Evolutionary conservation across 1,284 basidiomycete species (phyloP), one percentile per base, ranked within the genome.

Genomic region (Naganishia sp.): DNA sequence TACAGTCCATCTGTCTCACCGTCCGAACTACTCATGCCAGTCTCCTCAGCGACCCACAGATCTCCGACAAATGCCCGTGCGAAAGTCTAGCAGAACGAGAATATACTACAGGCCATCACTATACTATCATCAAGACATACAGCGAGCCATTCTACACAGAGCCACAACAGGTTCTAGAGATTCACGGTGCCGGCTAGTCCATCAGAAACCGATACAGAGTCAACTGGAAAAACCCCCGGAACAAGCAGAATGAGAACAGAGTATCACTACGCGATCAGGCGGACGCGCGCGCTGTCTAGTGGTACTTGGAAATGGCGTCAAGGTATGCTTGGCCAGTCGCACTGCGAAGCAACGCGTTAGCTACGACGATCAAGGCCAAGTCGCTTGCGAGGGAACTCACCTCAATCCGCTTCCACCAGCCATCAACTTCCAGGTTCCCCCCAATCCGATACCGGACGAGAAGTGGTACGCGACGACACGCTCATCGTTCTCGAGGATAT

Each of bases 301-400:
- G 32, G 58, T 51, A 42, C 58, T 61, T 73, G 62, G 68, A 67
- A 67, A 80, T 72, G 51, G 79, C 79, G 63, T 66, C 68, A 64
- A 77, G 69, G 73, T 80, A 80, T 15, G 77, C 71, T 63, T 73
- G 71, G 18, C 79, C 79, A 21, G 75, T 75, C 21, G 63, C 72
- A 63, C 71, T 76, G 66, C 52, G 13, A n/a, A 25, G 32, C 35
- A 25, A 10, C 31, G 15, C 18, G 52, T 54, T 18, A 39, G 41
- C 41, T 6, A 13, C 23, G 28, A 58, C 31, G 28, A n/a, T 2
- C 13, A 31, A 10, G 28, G 28, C 3, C 35, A 23, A 32, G 11
- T 21, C 6, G 31, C 21, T 15, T 4, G 10, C 41, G 15, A 7
- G 6, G 50, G 28, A 35, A 72, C 72, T 66, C 63, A 73, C 74